A percentile compares a stretch with the other conserved stretches of the same genome.
These are phyloP conservation scores for Mytilinidion resinicola DNA, from an alignment of 495 filamentous ascomycete species.

Conservation along the genomic window DNA sequence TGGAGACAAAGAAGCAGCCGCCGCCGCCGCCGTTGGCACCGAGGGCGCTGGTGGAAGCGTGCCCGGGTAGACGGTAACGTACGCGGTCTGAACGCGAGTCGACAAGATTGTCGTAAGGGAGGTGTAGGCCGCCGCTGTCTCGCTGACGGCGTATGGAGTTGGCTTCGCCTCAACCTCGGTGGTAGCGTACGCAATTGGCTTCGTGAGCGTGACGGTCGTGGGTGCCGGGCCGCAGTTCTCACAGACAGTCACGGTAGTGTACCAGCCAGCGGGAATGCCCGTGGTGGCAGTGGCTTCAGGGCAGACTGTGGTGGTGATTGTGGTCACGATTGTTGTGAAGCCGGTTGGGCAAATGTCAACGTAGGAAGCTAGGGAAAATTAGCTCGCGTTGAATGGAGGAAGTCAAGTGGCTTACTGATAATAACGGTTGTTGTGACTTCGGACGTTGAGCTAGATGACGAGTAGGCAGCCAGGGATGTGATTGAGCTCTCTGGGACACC, in stretches of 20 bases:
- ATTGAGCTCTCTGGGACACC: neutral
- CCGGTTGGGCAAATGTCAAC: conserved; percentile 22
- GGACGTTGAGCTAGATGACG: neutral
- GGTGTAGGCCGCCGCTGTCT: neutral
- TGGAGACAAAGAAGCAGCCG: no score
- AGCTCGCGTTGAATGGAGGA: neutral
- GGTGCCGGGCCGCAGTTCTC: conserved; percentile 14
- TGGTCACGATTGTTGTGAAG: conserved; percentile 8
- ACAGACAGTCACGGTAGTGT: conserved; percentile 16
- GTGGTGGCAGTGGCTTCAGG: conserved; percentile 1
- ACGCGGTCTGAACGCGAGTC: neutral
- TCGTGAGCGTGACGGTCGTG: conserved; percentile 24
- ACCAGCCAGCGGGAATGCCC: conserved; percentile 14
- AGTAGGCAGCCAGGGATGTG: neutral
- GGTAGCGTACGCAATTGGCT: conserved; percentile 5
- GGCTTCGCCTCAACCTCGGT: neutral
- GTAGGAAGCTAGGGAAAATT: conserved; percentile 6
- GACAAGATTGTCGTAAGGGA: neutral
- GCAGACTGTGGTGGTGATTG: conserved; percentile 13
- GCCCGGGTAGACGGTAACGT: neutral
- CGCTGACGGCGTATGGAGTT: neutral
- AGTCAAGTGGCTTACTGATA: neutral
- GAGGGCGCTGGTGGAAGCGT: no score
- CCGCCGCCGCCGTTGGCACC: no score
- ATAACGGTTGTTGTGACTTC: conserved; percentile 4